Evolutionary conservation across 1,284 basidiomycete genomes (phyloP).

Genomic region (Stygiomarasmius scandens): DNA sequence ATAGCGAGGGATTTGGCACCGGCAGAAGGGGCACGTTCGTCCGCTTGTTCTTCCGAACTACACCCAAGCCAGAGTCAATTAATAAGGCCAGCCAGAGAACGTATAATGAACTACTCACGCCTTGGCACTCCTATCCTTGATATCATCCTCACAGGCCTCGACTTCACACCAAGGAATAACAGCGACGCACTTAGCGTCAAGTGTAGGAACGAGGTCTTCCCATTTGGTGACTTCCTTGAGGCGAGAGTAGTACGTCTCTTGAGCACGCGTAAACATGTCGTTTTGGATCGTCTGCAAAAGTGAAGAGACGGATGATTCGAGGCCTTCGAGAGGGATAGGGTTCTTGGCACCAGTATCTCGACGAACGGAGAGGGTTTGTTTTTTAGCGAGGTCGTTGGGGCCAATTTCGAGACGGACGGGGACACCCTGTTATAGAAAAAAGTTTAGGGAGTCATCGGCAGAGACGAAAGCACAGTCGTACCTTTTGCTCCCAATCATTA

Average conservation of each 20-base stretch:
- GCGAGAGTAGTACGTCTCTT: constrained; percentile 74
- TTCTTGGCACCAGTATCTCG: constrained; percentile 86
- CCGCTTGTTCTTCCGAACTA: constrained; percentile 84
- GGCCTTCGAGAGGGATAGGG: constrained; percentile 69
- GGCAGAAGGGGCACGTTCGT: constrained; percentile 95
- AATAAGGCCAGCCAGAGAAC: constrained; percentile 10
- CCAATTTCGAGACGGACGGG: constrained; percentile 97
- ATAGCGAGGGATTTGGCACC: constrained; percentile 98
- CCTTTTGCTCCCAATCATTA: constrained; percentile 99
- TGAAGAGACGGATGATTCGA: constrained; percentile 59
- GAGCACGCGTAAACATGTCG: constrained; percentile 87
- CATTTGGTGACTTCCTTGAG: constrained; percentile 81
- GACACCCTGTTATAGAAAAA: constrained; percentile 69
- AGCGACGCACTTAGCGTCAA: constrained; percentile 89
- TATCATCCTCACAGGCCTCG: constrained; percentile 94
- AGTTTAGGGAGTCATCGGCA: not conserved
- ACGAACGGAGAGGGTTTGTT: constrained; percentile 84
- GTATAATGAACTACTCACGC: constrained; percentile 60
- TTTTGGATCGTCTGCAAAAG: constrained; percentile 87
- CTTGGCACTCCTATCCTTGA: constrained; percentile 91
- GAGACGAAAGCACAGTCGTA: constrained; percentile 32
- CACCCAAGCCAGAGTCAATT: constrained; percentile 4
- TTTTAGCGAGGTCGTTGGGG: constrained; percentile 87
- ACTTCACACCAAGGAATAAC: constrained; percentile 97
- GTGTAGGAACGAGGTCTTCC: constrained; percentile 89